Evolutionary conservation across 2,329 filamentous ascomycete species (phyloP).

Genomic region (Hysterium pulicare): DNA sequence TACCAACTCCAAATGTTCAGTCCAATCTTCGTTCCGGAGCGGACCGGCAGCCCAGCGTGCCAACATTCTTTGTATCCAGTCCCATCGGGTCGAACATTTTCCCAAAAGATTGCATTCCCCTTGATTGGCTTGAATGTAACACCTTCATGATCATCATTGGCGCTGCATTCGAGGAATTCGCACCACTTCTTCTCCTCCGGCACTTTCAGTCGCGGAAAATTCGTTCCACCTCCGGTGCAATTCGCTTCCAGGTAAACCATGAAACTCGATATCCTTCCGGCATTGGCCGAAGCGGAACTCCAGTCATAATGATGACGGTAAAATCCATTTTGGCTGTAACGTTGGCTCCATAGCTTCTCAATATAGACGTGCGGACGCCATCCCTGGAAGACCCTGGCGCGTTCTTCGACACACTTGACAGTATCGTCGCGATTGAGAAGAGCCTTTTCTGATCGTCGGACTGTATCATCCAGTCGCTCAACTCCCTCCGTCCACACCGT

Average conservation of each 20-base stretch:
- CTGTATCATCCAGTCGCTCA: slow-evolving; percentile 46
- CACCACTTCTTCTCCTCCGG: slow-evolving; percentile 52
- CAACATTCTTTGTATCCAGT: slow-evolving; percentile 57
- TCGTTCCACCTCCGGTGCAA: slow-evolving; percentile 58
- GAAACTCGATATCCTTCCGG: slow-evolving; percentile 53
- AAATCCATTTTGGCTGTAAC: slow-evolving; percentile 57
- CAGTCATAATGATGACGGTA: slow-evolving; percentile 61
- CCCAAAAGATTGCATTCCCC: slow-evolving; percentile 62
- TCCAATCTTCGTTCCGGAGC: slow-evolving; percentile 55
- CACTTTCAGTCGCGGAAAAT: slow-evolving; percentile 53
- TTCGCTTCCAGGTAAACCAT: slow-evolving; percentile 57
- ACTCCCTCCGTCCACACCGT: slow-evolving; percentile 52
- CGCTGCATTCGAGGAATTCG: slow-evolving; percentile 54
- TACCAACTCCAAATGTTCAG: slow-evolving; percentile 66
- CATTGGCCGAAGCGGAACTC: slow-evolving; percentile 36
- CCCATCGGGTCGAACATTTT: slow-evolving; percentile 56
- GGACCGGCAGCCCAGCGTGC: slow-evolving; percentile 59
- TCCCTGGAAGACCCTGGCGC: slow-evolving; percentile 58
- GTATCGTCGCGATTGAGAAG: slow-evolving; percentile 37
- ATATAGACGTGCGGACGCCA: slow-evolving; percentile 58
- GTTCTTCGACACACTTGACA: slow-evolving; percentile 58
- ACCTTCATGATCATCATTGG: slow-evolving; percentile 33
- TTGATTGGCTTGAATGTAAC: slow-evolving; percentile 57
- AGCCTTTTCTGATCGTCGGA: slow-evolving; percentile 54
- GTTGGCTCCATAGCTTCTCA: slow-evolving; percentile 59